Conservation (phyloP, 2,329 filamentous ascomycete genomes). For the Colletotrichum liriopes region DNA sequence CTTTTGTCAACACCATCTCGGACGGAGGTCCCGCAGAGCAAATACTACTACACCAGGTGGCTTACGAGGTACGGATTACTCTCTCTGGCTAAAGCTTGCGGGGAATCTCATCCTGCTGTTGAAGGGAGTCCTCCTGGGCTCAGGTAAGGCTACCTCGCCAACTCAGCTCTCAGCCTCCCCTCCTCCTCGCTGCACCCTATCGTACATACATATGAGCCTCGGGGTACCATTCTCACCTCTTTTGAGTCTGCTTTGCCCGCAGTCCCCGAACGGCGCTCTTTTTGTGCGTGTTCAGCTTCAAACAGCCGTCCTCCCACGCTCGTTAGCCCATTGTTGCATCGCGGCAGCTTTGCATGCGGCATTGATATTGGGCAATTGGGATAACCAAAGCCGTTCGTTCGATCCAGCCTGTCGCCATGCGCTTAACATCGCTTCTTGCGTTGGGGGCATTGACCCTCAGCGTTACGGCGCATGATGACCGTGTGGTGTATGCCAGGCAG, state of each 20-base stretch:
- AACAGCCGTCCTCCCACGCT: slow-evolving; percentile 34
- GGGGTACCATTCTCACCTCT: slow-evolving; percentile 27
- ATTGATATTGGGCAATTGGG: slow-evolving; percentile 21
- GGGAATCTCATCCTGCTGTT: slow-evolving; percentile 22
- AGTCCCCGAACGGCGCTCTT: slow-evolving; percentile 18
- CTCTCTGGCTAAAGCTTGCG: slow-evolving; percentile 22
- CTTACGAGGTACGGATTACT: slow-evolving; percentile 30
- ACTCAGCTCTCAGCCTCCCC: slow-evolving; percentile 35
- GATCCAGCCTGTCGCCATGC: slow-evolving; percentile 20
- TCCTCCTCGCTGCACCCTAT: slow-evolving; percentile 20
- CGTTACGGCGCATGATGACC: slow-evolving; percentile 22
- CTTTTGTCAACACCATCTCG: slow-evolving; percentile 33
- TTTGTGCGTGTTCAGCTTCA: slow-evolving; percentile 19
- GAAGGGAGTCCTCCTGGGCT: slow-evolving; percentile 4
- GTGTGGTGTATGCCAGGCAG: slow-evolving; percentile 24
- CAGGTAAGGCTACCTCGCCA: slow-evolving; percentile 37
- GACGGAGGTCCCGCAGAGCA: slow-evolving; percentile 21
- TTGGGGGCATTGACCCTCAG: slow-evolving; percentile 28
- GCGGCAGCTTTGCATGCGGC: slow-evolving; percentile 19
- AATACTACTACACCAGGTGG: slow-evolving; percentile 10
- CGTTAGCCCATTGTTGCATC: slow-evolving; percentile 25
- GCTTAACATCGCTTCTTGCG: slow-evolving; percentile 26
- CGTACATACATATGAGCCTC: slow-evolving; percentile 40
- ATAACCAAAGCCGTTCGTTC: slow-evolving; percentile 24
- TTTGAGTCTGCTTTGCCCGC: slow-evolving; percentile 34